Evolutionary conservation across 495 filamentous ascomycete species (phyloP).

Genomic region (Saxispiralis lemnorum): DNA sequence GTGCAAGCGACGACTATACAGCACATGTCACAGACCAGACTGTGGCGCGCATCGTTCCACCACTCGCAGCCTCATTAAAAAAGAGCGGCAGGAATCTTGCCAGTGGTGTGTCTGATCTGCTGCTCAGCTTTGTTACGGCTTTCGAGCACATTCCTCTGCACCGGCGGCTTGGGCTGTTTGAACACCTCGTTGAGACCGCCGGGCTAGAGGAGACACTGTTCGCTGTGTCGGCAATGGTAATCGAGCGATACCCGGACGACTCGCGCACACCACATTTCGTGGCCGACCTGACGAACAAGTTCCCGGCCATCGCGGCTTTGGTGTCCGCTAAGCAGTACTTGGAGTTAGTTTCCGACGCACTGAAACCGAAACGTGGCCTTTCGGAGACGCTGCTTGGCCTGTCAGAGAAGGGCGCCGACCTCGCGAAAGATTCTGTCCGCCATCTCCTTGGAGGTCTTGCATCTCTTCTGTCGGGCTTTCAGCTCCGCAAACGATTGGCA

Average conservation of each 20-base stretch:
- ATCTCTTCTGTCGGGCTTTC: conserved; percentile 35
- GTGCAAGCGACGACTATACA: conserved; percentile 87
- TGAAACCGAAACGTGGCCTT: conserved; percentile 50
- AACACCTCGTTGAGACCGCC: conserved; percentile 61
- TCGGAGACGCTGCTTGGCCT: conserved; percentile 51
- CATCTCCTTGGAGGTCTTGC: conserved; percentile 46
- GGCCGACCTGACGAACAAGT: conserved; percentile 31
- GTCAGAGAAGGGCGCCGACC: conserved; percentile 40
- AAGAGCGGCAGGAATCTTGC: conserved; percentile 60
- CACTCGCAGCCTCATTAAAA: conserved; percentile 69
- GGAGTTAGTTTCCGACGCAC: conserved; percentile 49
- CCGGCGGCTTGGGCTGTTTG: conserved; percentile 62
- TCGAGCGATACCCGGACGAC: conserved; percentile 45
- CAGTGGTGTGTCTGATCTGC: conserved; percentile 60
- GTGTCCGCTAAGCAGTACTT: conserved; percentile 54
- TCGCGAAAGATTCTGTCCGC: conserved; percentile 40
- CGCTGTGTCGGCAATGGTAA: conserved; percentile 51
- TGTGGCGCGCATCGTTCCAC: conserved; percentile 75
- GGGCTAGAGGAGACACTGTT: conserved; percentile 68
- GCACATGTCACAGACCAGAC: conserved; percentile 82
- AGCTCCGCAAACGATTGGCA: conserved; percentile 12
- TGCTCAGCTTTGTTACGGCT: conserved; percentile 81
- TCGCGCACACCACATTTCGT: conserved; percentile 35
- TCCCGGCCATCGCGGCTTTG: conserved; percentile 1
- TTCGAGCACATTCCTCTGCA: conserved; percentile 87